phyloP scores from a whole-genome alignment of 2,329 filamentous ascomycete genomes.

The Fusarium albidum region DNA sequence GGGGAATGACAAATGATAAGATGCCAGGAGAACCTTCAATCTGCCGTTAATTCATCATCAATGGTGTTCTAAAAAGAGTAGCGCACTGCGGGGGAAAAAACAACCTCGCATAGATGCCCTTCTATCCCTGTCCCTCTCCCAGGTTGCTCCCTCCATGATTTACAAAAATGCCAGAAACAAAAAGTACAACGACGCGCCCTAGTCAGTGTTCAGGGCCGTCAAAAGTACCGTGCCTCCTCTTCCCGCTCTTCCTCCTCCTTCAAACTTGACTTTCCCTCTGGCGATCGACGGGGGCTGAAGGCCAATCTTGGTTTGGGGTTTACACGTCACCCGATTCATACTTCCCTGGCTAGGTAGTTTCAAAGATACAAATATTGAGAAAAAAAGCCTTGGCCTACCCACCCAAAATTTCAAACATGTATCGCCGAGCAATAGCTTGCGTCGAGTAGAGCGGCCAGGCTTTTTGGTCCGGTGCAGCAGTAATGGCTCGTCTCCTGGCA shows the following conservation, averaged over 20 bases:
- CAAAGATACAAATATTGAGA: constrained; percentile 34
- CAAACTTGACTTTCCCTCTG: too few species aligned
- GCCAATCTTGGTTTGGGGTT: too few species aligned
- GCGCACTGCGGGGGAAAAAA: neutral
- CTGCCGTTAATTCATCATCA: neutral
- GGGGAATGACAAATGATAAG: neutral
- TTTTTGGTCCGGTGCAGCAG: constrained; percentile 8
- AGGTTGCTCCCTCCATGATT: neutral
- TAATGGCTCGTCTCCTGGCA: constrained; percentile 16
- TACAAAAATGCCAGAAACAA: constrained; percentile 4
- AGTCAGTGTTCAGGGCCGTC: neutral
- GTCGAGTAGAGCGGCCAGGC: constrained; percentile 4
- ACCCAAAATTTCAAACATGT: constrained; percentile 31
- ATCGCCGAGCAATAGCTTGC: constrained; percentile 16
- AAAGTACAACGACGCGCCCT: neutral
- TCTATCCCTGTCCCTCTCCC: constrained; percentile 5
- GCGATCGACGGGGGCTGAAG: too few species aligned
- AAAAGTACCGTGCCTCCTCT: too few species aligned
- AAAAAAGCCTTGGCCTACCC: constrained; percentile 39
- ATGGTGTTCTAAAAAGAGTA: neutral
- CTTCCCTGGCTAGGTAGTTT: neutral
- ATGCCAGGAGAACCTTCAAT: neutral
- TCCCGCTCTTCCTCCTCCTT: neutral
- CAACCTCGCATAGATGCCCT: constrained; percentile 5
- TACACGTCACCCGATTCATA: too few species aligned